Evolutionary conservation across 2,329 filamentous ascomycete species (phyloP), one percentile per base, ranked within the genome.

Genomic region (Colletotrichum gloeosporioides): DNA sequence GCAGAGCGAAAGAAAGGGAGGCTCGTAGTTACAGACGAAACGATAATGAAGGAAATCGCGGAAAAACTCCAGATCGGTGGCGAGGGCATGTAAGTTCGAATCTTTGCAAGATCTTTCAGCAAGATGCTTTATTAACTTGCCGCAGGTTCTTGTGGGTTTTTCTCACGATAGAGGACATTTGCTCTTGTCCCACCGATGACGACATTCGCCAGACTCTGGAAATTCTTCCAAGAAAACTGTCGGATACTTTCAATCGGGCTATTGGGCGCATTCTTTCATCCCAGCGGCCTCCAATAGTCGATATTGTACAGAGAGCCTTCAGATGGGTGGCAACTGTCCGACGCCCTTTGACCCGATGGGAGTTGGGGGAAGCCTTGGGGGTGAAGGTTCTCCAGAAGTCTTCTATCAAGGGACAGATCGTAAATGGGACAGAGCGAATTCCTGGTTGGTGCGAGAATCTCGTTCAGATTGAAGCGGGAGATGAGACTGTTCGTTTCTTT

Each of bases 31-130:
- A 0, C n/a, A 0, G 18, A 36, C 12, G 6, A 36, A 2, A 6
- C 8, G 0, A 4, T 63, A 1, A n/a, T 29, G n/a, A 0, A 6
- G 1, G 0, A 39, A 0, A 36, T 64, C 0, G 0, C 2, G 4
- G 4, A 27, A 0, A 8, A 5, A 22, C 12, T 64, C 0, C 22
- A 0, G 3, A 1, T 1, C 0, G 61, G 61, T 22, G 82, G 84
- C 2, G 76, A 84, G 64, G 84, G 84, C 63, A 86, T 86, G 84
- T 86, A 78, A 70, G 82, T 22, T 32, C 3, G 0, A 1, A 25
- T 2, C 12, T 18, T 4, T 10, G 0, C 15, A 15, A 18, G 4
- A 3, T 27, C 0, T 39, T 0, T 15, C 0, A 3, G 0, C 2
- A 6, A 1, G 3, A 5, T 0, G 6, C 0, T 4, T 7, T 8